These are phyloP conservation scores for Macrophomina tecta DNA, from an alignment of 2,329 filamentous ascomycete species.

Conservation along the genomic window DNA sequence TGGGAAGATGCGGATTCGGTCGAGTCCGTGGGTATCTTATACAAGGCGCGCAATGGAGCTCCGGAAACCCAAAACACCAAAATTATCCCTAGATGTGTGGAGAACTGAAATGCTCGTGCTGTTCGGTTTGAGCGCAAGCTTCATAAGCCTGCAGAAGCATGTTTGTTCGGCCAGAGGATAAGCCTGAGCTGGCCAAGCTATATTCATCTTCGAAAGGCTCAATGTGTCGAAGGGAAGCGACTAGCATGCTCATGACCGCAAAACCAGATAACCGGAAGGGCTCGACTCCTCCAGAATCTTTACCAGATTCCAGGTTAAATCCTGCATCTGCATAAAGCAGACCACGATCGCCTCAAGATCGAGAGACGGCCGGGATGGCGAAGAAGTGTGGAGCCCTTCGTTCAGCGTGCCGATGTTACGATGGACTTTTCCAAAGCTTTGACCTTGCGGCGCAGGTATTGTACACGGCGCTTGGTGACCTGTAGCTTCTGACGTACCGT, in stretches of 20 bases:
- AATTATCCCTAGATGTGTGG: neutral
- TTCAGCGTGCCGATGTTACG: neutral
- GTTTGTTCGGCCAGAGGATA: neutral
- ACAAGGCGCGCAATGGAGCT: neutral
- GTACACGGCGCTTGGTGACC: slow-evolving; percentile 11
- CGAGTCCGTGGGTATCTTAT: slow-evolving; percentile 11
- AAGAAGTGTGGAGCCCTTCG: neutral
- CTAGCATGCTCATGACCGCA: neutral
- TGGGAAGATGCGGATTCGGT: too few relatives aligned
- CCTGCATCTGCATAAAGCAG: too few relatives aligned
- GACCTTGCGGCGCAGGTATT: slow-evolving; percentile 21
- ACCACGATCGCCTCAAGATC: neutral
- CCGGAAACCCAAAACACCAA: neutral
- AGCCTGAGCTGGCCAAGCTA: neutral
- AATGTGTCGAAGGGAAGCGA: neutral
- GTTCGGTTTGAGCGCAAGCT: too few relatives aligned
- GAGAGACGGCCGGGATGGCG: neutral
- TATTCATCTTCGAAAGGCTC: neutral
- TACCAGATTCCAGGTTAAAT: too few relatives aligned
- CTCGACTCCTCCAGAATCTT: neutral
- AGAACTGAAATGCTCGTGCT: neutral
- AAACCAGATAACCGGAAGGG: neutral
- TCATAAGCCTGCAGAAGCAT: neutral
- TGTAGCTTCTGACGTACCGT: slow-evolving; percentile 11
- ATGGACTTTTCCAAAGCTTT: slow-evolving; percentile 3